phyloP scores from a whole-genome alignment of 257 asterid species.

The Solanum stenotomum region DNA sequence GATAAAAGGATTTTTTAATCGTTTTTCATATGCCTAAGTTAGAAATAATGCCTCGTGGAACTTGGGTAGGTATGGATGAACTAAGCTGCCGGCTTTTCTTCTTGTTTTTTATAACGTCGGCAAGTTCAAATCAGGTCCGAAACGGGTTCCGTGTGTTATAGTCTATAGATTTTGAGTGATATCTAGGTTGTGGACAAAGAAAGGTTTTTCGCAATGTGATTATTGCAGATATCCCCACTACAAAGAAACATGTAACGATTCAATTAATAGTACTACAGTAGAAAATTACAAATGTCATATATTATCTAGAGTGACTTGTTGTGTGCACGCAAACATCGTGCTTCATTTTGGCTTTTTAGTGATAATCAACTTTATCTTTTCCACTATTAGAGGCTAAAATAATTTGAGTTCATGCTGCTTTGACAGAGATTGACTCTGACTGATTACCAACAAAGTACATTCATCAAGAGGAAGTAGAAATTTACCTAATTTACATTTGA shows the following conservation, averaged over 20 bases:
- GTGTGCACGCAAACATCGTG: not conserved
- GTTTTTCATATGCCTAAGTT: not conserved
- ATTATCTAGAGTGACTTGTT: not conserved
- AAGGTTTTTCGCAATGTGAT: not conserved
- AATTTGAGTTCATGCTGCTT: not conserved
- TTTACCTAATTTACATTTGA: not conserved
- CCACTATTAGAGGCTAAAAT: not conserved
- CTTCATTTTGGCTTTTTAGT: not conserved
- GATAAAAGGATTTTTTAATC: too few species aligned
- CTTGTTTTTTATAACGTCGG: not conserved
- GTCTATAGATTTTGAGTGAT: not conserved
- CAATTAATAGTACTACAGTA: not conserved
- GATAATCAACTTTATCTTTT: not conserved
- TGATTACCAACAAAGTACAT: not conserved
- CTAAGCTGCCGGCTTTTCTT: conserved; percentile 21
- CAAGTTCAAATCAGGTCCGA: not conserved
- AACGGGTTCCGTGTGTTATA: too few species aligned
- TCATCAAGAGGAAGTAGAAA: not conserved
- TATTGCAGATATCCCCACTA: not conserved
- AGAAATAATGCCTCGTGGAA: conserved; percentile 20
- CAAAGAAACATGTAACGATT: not conserved
- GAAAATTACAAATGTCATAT: not conserved
- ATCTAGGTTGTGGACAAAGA: not conserved
- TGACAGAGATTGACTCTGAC: not conserved
- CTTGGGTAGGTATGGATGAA: conserved; percentile 13